phyloP scores from a whole-genome alignment of 768 basidiomycete genomes.

The Pisolithus albus region DNA sequence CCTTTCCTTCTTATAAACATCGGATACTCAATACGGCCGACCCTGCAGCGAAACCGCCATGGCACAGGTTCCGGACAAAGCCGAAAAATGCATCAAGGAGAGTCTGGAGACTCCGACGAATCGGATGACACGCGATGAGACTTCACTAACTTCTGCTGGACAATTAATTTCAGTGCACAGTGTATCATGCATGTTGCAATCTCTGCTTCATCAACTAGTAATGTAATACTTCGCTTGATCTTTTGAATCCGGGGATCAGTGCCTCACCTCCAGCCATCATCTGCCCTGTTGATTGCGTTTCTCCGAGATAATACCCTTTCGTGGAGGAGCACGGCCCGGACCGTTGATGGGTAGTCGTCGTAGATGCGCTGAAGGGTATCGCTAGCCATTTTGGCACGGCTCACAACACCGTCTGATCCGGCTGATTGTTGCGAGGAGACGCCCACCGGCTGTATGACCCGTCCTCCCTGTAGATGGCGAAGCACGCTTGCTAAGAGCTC shows the following conservation, averaged over 20 bases:
- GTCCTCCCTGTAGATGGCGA: slow-evolving; percentile 44
- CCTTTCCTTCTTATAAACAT: slow-evolving; percentile 9
- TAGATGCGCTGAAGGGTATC: slow-evolving; percentile 41
- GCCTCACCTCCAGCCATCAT: slow-evolving; percentile 9
- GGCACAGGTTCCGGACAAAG: slow-evolving; percentile 53
- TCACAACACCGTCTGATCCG: slow-evolving; percentile 11
- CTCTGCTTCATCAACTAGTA: slow-evolving; percentile 17
- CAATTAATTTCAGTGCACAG: slow-evolving; percentile 7
- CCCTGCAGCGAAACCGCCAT: slow-evolving; percentile 69
- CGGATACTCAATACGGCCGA: slow-evolving; percentile 18
- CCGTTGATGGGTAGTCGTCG: slow-evolving; percentile 43
- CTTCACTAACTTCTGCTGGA: slow-evolving; percentile 7
- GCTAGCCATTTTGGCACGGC: slow-evolving; percentile 28
- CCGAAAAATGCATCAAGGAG: slow-evolving; percentile 48
- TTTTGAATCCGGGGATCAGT: slow-evolving; percentile 12
- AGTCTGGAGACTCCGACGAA: slow-evolving; percentile 61
- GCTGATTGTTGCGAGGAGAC: slow-evolving; percentile 16
- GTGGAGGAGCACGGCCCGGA: slow-evolving; percentile 28
- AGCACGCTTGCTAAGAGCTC: slow-evolving; percentile 41
- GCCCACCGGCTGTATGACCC: slow-evolving; percentile 37
- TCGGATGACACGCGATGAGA: slow-evolving; percentile 46
- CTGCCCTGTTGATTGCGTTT: slow-evolving; percentile 6
- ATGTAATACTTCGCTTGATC: slow-evolving; percentile 15
- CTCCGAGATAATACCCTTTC: slow-evolving; percentile 26
- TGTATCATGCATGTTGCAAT: slow-evolving; percentile 16